These are phyloP conservation scores for Xylaria sp. DNA, from an alignment of 2,329 filamentous ascomycete species.

Conservation along the genomic window DNA sequence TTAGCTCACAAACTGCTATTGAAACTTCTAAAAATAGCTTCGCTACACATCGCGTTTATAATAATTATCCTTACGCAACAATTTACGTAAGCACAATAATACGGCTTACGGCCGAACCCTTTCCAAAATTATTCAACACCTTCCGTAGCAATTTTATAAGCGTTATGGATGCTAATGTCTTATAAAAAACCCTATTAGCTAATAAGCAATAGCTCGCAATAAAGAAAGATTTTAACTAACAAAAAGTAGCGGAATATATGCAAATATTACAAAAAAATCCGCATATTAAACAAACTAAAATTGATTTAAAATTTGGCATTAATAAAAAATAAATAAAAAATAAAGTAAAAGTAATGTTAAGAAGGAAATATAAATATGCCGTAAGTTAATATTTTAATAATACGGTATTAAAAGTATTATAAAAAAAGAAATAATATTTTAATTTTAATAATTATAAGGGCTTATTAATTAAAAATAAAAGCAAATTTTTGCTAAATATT, in stretches of 20 bases:
- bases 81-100: slow-evolving; percentile 59
- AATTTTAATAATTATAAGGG: slow-evolving; percentile 76
- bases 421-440: slow-evolving; percentile 93
- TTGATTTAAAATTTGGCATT: slow-evolving; percentile 92
- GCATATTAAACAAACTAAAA: slow-evolving; percentile 90
- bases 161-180: slow-evolving; percentile 52
- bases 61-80: slow-evolving; percentile 70
- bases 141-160: slow-evolving; percentile 61
- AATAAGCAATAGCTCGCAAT: slow-evolving; percentile 61
- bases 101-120: slow-evolving; percentile 78
- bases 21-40: slow-evolving; percentile 57
- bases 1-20: slow-evolving; percentile 51
- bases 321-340: slow-evolving; percentile 79
- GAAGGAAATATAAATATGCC: too few species aligned
- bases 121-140: slow-evolving; percentile 61
- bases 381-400: slow-evolving; percentile 54
- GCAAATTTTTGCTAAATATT: slow-evolving; percentile 81
- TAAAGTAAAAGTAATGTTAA: slow-evolving; percentile 13
- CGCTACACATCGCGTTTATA: slow-evolving; percentile 66
- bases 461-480: slow-evolving; percentile 81
- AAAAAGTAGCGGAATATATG: slow-evolving; percentile 92
- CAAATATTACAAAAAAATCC: slow-evolving; percentile 88
- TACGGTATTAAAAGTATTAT: slow-evolving; percentile 97
- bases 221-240: slow-evolving; percentile 86
- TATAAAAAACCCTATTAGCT: slow-evolving; percentile 55